These are phyloP conservation scores for Rhizophora apiculata DNA, from an alignment of 345 rosid species.

Conservation along the genomic window DNA sequence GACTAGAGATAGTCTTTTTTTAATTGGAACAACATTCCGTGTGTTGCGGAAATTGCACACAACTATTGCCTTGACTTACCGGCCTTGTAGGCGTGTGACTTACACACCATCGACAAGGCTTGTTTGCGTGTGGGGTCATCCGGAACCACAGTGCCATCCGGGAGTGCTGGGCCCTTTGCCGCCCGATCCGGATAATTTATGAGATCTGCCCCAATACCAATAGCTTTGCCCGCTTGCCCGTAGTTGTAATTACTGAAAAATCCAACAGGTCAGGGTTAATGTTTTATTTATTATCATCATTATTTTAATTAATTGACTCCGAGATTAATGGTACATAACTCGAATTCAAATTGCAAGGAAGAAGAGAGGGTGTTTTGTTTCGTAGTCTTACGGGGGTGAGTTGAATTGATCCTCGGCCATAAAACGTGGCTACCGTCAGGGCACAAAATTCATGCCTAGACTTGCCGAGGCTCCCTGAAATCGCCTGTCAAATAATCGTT, in stretches of 20 bases:
- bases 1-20: no score
- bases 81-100: no score
- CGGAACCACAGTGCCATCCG: conserved; percentile 38
- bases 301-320: no score
- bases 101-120: background rate
- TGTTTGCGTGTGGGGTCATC: conserved; percentile 39
- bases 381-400: conserved; percentile 40
- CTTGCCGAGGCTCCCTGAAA: no score
- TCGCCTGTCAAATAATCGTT: no score
- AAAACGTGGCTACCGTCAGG: conserved; percentile 44
- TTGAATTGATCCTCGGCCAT: conserved; percentile 60
- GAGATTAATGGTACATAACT: no score
- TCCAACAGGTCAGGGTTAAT: conserved; percentile 7
- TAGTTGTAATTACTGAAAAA: conserved; percentile 48
- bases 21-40: no score
- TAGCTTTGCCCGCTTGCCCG: conserved; percentile 44
- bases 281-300: background rate
- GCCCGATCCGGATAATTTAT: conserved; percentile 46
- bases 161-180: conserved; percentile 35
- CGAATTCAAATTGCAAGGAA: background rate
- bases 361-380: background rate
- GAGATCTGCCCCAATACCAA: conserved; percentile 27
- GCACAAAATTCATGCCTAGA: conserved; percentile 1
- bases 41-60: no score
- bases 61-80: no score